Evolutionary conservation across 192 early-diverging fungal species (phyloP), one percentile per base, ranked within the genome.

Genomic region (Bifiguratus adelaidae): DNA sequence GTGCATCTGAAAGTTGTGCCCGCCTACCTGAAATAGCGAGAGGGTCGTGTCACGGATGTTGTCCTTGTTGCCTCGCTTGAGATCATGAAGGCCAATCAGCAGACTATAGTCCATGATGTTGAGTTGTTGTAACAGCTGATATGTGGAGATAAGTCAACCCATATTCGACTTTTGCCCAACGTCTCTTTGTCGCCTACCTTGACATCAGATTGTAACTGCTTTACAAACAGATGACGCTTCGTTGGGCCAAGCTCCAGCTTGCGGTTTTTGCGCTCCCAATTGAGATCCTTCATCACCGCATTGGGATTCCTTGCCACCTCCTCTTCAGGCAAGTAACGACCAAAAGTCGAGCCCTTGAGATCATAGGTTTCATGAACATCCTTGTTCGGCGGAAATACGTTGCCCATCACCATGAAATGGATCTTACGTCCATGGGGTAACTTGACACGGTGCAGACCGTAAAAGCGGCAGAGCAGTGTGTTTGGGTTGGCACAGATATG

Each of bases 71-170:
- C 89, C 92, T 23, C 80, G 74, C 15, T 76, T 68, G 25, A 86
- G 68, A 49, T 95, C 88, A 56, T 97, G 92, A 25, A 91, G 74
- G 5, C 96, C 96, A 46, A 99, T 61, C 15, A 99, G 65, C 43
- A 99, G 73, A 47, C 91, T 94, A 66, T 99, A 99, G 65, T 99
- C 96, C 96, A 99, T 99, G 41, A 99, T 96, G 44, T 89, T 83
- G 22, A 86, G 70, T 29, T 73, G 69, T 24, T 72, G 65, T 41
- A 84, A 60, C 35, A 98, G 63, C 60, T 77, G 75, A n/a, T n/a
- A 68, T 67, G 27, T 23, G 16, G 8, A 21, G 5, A 40, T 26
- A 3, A 41, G 9, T 8, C 5, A 11, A 25, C 27, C 9, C 2
- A 20, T 13, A 27, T 15, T 12, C 1, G 22, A 49, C 29, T 15